Percentiles rank a stretch among this genome's conserved stretches.
Conservation (phyloP, 2,329 filamentous ascomycete species). For the Sporothrix mexicana region DNA sequence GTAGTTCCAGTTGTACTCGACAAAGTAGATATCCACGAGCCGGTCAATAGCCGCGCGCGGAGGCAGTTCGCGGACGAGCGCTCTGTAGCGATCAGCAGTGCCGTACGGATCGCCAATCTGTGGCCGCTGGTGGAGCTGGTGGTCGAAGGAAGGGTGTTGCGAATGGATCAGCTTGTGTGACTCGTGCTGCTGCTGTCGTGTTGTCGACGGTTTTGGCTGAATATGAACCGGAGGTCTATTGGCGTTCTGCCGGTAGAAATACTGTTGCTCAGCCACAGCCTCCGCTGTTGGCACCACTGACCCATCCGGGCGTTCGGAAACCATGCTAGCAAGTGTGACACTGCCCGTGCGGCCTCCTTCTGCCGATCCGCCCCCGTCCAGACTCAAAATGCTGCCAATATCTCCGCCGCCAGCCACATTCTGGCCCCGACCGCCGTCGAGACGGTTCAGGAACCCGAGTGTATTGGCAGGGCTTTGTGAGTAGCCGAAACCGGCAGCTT, state of each 20-base stretch:
- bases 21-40: constrained; percentile 61
- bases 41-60: constrained; percentile 60
- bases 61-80: constrained; percentile 62
- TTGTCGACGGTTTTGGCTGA: neutral
- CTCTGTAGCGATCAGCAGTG: constrained; percentile 63
- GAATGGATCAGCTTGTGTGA: constrained; percentile 18
- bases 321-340: constrained; percentile 20
- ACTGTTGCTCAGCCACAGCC: constrained; percentile 29
- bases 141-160: constrained; percentile 31
- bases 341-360: neutral
- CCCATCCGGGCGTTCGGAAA: constrained; percentile 28
- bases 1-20: constrained; percentile 66
- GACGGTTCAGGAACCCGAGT: constrained; percentile 60
- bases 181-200: constrained; percentile 18
- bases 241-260: constrained; percentile 27
- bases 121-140: constrained; percentile 29
- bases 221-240: neutral
- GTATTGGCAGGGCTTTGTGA: constrained; percentile 58
- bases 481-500: constrained; percentile 60
- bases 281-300: constrained; percentile 13
- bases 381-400: constrained; percentile 35
- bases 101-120: constrained; percentile 49
- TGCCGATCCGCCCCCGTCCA: constrained; percentile 38
- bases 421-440: constrained; percentile 50
- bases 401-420: constrained; percentile 14